These are phyloP conservation scores for Gigaspora rosea DNA, from an alignment of 192 early-diverging fungal species.

Conservation along the genomic window DNA sequence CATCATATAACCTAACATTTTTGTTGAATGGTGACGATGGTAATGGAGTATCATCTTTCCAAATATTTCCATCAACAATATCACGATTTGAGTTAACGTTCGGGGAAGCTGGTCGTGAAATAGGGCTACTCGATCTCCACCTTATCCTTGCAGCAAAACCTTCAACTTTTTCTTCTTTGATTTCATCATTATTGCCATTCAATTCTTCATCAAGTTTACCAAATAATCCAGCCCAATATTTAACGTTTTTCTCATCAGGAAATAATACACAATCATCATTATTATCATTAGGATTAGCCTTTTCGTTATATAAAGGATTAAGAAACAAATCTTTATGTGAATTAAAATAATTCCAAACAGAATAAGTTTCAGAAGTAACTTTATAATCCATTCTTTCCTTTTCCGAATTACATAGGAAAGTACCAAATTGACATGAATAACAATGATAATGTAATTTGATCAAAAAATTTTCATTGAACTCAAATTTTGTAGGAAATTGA, in stretches of 20 bases:
- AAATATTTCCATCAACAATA: neutral
- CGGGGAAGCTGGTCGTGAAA: neutral
- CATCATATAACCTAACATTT: neutral
- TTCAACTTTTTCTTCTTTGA: constrained; percentile 16
- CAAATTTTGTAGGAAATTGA: constrained; percentile 88
- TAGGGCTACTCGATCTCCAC: constrained; percentile 12
- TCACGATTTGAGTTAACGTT: neutral
- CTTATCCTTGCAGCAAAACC: neutral
- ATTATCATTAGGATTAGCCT: constrained; percentile 47
- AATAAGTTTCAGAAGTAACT: constrained; percentile 49
- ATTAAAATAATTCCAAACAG: constrained; percentile 84
- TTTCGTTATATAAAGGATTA: constrained; percentile 60
- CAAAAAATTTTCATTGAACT: constrained; percentile 86
- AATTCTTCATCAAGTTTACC: constrained; percentile 58
- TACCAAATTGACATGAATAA: constrained; percentile 93
- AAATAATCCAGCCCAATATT: constrained; percentile 79
- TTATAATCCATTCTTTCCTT: constrained; percentile 64
- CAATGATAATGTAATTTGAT: constrained; percentile 81
- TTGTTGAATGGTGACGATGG: neutral
- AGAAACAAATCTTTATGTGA: constrained; percentile 54
- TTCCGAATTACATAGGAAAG: constrained; percentile 91
- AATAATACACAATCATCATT: constrained; percentile 64
- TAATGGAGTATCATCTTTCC: neutral
- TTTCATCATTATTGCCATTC: constrained; percentile 34
- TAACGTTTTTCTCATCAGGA: constrained; percentile 56